Evolutionary conservation across 176 grass and related monocot species (phyloP).

Genomic region (Triticum turgidum): DNA sequence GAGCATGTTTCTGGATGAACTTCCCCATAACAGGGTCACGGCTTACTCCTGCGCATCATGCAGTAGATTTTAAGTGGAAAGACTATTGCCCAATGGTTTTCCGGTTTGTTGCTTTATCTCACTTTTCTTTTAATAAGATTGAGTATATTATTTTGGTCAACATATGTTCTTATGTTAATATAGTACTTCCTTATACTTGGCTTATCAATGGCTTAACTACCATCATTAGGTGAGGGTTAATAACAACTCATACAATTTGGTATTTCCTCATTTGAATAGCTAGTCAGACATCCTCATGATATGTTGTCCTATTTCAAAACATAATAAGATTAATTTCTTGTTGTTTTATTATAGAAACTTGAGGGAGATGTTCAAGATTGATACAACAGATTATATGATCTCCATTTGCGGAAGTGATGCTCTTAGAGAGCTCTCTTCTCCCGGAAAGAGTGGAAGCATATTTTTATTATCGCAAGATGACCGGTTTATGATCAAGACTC

Average conservation of each 20-base stretch:
- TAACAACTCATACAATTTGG: not conserved
- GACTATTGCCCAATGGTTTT: conserved; percentile 99
- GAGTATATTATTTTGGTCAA: not conserved
- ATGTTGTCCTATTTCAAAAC: not conserved
- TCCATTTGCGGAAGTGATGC: conserved; percentile 91
- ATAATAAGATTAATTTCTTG: not conserved
- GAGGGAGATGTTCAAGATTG: conserved; percentile 99
- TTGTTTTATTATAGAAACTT: conserved; percentile 60
- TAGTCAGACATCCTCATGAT: too few species aligned
- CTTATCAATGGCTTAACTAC: not conserved
- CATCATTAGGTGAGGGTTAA: not conserved
- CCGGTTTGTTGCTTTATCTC: conserved; percentile 49
- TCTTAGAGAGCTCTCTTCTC: conserved; percentile 90
- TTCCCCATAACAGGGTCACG: conserved; percentile 89
- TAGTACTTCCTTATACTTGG: not conserved
- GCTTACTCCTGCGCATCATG: conserved; percentile 78
- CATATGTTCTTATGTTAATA: not conserved
- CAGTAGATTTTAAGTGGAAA: conserved; percentile 99
- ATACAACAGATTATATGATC: conserved; percentile 99
- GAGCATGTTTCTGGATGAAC: conserved; percentile 97
- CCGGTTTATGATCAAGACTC: conserved; percentile 97
- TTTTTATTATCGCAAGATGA: conserved; percentile 98
- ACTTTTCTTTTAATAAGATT: not conserved
- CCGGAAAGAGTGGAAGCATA: conserved; percentile 96
- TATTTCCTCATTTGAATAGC: not conserved